phyloP scores from a whole-genome alignment of 179 eudicot species.

The Beta corolliflora region DNA sequence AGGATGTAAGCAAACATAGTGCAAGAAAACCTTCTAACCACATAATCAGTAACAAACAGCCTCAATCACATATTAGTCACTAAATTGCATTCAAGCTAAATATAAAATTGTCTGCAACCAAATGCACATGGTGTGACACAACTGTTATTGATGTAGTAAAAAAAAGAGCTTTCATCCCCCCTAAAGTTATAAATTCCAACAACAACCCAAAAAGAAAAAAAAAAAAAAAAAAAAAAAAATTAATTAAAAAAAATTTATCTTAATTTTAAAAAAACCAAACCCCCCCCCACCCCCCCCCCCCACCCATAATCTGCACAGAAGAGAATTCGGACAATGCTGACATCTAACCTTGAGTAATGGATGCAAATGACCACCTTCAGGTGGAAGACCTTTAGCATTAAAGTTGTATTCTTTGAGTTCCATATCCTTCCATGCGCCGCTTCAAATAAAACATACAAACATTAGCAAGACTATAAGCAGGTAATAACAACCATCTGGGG shows the following conservation, averaged over 20 bases:
- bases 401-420: constrained; percentile 93
- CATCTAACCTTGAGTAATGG: constrained; percentile 83
- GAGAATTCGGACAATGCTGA: background rate
- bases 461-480: background rate
- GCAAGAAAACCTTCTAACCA: background rate
- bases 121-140: background rate
- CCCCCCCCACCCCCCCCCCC: too few relatives aligned
- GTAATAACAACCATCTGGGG: background rate
- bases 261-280: too few relatives aligned
- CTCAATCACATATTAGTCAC: background rate
- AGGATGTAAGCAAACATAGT: background rate
- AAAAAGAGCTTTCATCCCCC: too few relatives aligned
- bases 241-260: too few relatives aligned
- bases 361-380: constrained; percentile 88
- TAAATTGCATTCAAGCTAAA: background rate
- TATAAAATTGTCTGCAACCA: constrained; percentile 2
- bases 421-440: constrained; percentile 87
- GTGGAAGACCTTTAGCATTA: constrained; percentile 77
- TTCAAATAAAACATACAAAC: constrained; percentile 23
- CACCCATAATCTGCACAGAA: background rate
- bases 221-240: too few relatives aligned
- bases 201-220: too few relatives aligned
- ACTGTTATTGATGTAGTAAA: too few relatives aligned
- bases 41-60: background rate
- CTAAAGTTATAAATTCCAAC: too few relatives aligned